A percentile compares a stretch with the other conserved stretches of the same genome.
These are phyloP conservation scores for Fusarium sp. DNA, from an alignment of 2,329 filamentous ascomycete genomes.

Conservation along the genomic window DNA sequence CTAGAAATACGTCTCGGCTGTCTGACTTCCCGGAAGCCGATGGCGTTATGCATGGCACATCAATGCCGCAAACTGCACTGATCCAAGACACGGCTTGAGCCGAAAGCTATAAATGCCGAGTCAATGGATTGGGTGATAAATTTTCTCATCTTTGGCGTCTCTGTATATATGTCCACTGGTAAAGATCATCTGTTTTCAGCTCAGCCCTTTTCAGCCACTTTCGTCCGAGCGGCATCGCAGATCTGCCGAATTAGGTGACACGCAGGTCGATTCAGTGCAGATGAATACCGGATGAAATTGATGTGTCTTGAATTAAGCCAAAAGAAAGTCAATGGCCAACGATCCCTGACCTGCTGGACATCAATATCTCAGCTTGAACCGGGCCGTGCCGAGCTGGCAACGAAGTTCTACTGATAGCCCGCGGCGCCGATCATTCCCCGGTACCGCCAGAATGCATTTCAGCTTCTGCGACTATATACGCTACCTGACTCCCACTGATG, in stretches of 20 bases:
- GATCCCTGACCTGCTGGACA: background rate
- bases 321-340: too few species aligned
- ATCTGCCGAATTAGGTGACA: accelerated
- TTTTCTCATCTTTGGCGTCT: background rate
- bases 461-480: accelerated
- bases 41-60: background rate
- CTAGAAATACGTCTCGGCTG: background rate
- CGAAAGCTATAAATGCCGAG: too few species aligned
- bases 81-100: background rate
- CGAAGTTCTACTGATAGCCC: accelerated
- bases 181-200: background rate
- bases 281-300: background rate
- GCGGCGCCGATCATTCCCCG: background rate
- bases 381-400: too few species aligned
- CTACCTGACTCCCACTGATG: accelerated
- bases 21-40: accelerated
- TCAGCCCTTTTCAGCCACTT: background rate
- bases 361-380: accelerated
- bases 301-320: too few species aligned
- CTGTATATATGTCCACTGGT: background rate
- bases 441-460: background rate
- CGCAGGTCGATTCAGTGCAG: background rate
- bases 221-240: accelerated
- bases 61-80: background rate
- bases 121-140: background rate